Percentiles rank a stretch among this genome's conserved stretches.
These are phyloP conservation scores for Forsythia suspensa DNA, from an alignment of 257 asterid species.

Conservation along the genomic window DNA sequence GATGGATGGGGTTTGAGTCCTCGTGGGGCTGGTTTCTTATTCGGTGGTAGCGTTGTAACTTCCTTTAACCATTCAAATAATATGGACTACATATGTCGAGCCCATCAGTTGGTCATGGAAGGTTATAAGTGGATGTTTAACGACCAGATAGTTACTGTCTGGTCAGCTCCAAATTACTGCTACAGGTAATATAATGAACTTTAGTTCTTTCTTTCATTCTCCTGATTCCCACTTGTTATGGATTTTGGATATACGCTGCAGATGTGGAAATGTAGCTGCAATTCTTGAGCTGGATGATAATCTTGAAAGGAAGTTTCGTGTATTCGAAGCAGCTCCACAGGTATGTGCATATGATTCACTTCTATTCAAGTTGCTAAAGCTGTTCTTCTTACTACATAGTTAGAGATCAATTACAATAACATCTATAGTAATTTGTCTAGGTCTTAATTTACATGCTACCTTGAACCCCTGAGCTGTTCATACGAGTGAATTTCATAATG, in stretches of 20 bases:
- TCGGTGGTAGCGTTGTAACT: slow-evolving; percentile 87
- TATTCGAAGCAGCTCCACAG: slow-evolving; percentile 95
- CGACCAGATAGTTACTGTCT: slow-evolving; percentile 88
- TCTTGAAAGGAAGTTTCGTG: slow-evolving; percentile 76
- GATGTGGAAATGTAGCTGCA: slow-evolving; percentile 98
- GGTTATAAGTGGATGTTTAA: slow-evolving; percentile 98
- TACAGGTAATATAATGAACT: slow-evolving; percentile 55
- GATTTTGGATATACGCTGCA: slow-evolving; percentile 26
- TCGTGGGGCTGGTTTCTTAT: slow-evolving; percentile 95
- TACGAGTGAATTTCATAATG: background rate
- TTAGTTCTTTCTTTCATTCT: background rate
- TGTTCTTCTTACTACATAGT: background rate
- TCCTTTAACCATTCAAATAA: slow-evolving; percentile 79
- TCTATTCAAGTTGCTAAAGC: background rate
- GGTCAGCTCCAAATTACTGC: slow-evolving; percentile 99
- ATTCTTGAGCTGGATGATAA: slow-evolving; percentile 88
- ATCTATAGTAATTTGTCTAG: background rate
- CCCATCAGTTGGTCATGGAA: slow-evolving; percentile 98
- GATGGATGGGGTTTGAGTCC: slow-evolving; percentile 99
- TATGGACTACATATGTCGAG: slow-evolving; percentile 91
- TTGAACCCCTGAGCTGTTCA: background rate
- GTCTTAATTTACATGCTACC: background rate
- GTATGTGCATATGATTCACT: slow-evolving; percentile 31
- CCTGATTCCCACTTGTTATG: background rate
- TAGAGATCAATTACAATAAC: background rate